Evolutionary conservation across 148 eudicot species (phyloP).

Genomic region (Rhododendron vialii): DNA sequence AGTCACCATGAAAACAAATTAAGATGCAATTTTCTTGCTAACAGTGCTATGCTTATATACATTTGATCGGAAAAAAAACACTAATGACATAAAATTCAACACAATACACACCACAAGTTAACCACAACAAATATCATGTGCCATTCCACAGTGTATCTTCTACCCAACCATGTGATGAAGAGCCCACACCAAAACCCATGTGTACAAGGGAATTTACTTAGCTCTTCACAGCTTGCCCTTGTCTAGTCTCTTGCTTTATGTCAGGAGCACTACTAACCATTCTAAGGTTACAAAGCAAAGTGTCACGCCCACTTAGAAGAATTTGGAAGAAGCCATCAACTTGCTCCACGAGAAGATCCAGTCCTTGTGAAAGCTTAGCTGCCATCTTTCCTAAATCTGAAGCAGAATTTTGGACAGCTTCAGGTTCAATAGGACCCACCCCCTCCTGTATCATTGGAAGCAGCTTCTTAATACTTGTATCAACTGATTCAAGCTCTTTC

Average conservation of each 20-base stretch:
- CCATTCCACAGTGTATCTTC: background rate
- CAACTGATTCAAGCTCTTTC: conserved; percentile 70
- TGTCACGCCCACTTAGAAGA: conserved; percentile 70
- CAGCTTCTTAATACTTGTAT: conserved; percentile 26
- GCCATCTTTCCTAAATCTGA: conserved; percentile 35
- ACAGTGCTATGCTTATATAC: background rate
- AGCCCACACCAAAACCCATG: conserved; percentile 27
- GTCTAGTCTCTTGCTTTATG: conserved; percentile 27
- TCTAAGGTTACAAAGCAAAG: conserved; percentile 73
- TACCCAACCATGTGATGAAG: conserved; percentile 8
- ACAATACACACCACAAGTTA: conserved; percentile 2
- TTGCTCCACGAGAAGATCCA: conserved; percentile 63
- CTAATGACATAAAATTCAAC: background rate
- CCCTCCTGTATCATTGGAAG: conserved; percentile 22
- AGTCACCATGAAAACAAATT: background rate
- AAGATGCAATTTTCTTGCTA: background rate
- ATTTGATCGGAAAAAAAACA: background rate
- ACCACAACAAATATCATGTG: background rate
- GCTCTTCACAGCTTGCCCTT: conserved; percentile 37
- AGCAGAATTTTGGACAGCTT: conserved; percentile 20
- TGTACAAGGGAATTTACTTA: conserved; percentile 6
- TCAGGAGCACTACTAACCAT: conserved; percentile 32
- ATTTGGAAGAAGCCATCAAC: conserved; percentile 73
- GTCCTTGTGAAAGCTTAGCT: conserved; percentile 48
- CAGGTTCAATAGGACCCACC: conserved; percentile 26